Base-by-base conservation (phyloP, 139 green algal genomes). In the Dunaliella sp. region DNA sequence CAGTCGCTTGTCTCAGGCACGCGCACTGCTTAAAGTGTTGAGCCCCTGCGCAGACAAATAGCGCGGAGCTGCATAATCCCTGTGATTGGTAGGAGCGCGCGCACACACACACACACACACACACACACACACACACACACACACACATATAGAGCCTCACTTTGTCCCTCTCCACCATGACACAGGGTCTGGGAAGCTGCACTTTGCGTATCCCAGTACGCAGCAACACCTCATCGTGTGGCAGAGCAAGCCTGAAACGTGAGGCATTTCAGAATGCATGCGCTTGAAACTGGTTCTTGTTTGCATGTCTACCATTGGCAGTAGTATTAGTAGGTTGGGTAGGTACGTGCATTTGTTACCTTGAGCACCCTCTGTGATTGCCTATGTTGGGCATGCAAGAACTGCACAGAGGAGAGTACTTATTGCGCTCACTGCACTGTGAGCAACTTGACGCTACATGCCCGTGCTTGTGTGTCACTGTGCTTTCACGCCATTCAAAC, bases 211-310 rank as follows among this genome's bases (percentile, higher is more conserved):
- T 84, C 95, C 97, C 36, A 96, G 87, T 91, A 98, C 96, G 2
- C 97, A 99, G 90, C 97, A 99, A 88, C 95, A 99, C 80, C 90
- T 99, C 72, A 93, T 99, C 21, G 95, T 99, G 37, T 99, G 97
- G 97, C 94, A 97, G 82, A 88, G 93, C 0, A 87, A 88, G 33
- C 97, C 97, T 0, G 93, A 91, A 30, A 93, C 88, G 94, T 97
- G 86, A 76, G 93, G 48, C 77, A 65, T 30, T 72, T 24, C 72
- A 38, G 48, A 3, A 2, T 78, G 82, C 73, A 32, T 78, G 73
- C 73, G 2, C 73, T 78, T 21, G 21, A 21, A 74, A n/a, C n/a
- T 74, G 58, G 58, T 21, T 24, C 58, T n/a, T 74, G 58, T 24
- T 74, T 24, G 22, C 58, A 74, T 21, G 58, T 24, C 58, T 24